Evolutionary conservation across 768 basidiomycete species (phyloP).

Genomic region (Boletus huronensis): DNA sequence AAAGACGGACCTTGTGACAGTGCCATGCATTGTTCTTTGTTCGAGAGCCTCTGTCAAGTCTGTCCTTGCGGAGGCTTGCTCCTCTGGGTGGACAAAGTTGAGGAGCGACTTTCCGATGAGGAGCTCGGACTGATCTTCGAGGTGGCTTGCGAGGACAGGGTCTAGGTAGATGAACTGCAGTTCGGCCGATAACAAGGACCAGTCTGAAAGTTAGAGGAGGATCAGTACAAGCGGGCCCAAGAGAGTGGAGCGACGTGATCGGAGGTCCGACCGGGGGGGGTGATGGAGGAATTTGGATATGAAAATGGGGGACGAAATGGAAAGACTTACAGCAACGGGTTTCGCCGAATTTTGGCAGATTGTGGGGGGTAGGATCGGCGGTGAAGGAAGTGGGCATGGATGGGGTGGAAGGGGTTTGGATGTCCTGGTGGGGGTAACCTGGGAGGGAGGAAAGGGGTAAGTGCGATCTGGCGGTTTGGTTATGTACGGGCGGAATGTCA

Average conservation of each 20-base stretch:
- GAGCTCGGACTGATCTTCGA: conserved; percentile 63
- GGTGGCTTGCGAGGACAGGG: conserved; percentile 71
- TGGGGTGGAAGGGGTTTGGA: conserved; percentile 28
- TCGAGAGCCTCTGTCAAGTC: conserved; percentile 75
- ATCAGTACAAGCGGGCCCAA: conserved; percentile 21
- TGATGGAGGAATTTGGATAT: conserved; percentile 7
- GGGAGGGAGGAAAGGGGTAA: conserved; percentile 38
- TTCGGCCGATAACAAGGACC: conserved; percentile 74
- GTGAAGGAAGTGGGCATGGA: conserved; percentile 27
- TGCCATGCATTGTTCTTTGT: conserved; percentile 74
- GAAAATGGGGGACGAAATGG: not conserved
- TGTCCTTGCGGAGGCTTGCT: conserved; percentile 66
- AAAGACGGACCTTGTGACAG: conserved; percentile 64
- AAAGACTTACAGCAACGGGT: conserved; percentile 70
- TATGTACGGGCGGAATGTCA: conserved; percentile 30
- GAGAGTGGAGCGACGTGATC: conserved; percentile 21
- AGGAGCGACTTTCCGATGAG: conserved; percentile 72
- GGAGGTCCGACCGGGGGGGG: conserved; percentile 15
- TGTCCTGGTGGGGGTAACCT: conserved; percentile 33
- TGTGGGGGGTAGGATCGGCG: conserved; percentile 35
- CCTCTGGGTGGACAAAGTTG: conserved; percentile 81
- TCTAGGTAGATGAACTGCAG: conserved; percentile 81
- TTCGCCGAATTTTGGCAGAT: conserved; percentile 59
- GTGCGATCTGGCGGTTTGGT: conserved; percentile 33
- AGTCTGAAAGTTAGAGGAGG: conserved; percentile 46